Evolutionary conservation across 2,329 filamentous ascomycete species (phyloP), one percentile per base, ranked within the genome.

Genomic region (Aspergillus hortae): DNA sequence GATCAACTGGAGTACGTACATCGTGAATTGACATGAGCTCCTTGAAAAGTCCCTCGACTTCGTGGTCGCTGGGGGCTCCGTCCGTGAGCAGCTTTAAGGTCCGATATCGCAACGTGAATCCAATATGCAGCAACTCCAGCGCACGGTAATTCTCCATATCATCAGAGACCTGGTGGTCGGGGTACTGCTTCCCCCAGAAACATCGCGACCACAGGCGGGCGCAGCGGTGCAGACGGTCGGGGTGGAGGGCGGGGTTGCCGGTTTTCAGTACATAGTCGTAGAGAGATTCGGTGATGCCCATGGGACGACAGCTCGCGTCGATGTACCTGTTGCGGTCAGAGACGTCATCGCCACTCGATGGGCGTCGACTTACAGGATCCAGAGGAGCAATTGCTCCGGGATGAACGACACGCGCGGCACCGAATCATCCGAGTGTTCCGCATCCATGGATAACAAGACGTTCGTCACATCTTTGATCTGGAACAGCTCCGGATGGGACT

Each of bases 131-230:
- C 14, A 72, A 51, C 48, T 70, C 67, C 14, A 71, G 52, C 3
- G 59, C 67, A 19, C 69, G 59, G 52, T 72, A 68, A 25, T 72
- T 72, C 49, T 72, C 69, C 21, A 70, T 68, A 32, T 71, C 68
- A 46, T 72, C 69, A n/a, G 70, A 54, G 2, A 71, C 62, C 51
- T 72, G 63, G 15, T 64, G 59, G n/a, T 68, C 65, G 0, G 69
- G 69, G 46, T 72, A 72, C 25, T 66, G 63, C 14, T 66, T 57
- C 2, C 67, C 68, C 66, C 67, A 72, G 41, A 69, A 67, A 46
- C 67, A 70, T 32, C 67, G 61, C 1, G 64, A 65, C 67, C 67
- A 70, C 21, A 70, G 58, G 23, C 67, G 67, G 12, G 67, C 67
- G 45, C 65, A 67, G 44, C 61, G 66, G 51, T 68, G 61, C 5